Base-by-base conservation (phyloP, 2,329 filamentous ascomycete species). In the Lasiodiplodia theobromae region DNA sequence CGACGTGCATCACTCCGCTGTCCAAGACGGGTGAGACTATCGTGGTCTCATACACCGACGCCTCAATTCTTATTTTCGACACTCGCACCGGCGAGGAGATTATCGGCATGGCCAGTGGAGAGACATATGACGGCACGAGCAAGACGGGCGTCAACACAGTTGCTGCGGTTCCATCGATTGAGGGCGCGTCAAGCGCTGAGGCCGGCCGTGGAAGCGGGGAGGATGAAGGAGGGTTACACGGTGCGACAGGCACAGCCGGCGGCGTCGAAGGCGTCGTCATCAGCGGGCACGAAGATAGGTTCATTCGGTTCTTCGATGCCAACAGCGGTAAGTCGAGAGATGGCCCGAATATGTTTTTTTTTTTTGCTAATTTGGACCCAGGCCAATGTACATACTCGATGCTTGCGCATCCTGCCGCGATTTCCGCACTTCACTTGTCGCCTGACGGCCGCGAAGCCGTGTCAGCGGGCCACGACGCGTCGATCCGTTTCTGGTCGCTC, bases 381-480 rank as follows among this genome's bases (percentile, higher is more conserved):
- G 96, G 96, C 68, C 96, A 99, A 93, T 97, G 94, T 82, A 98
- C 96, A 71, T 99, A 99, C 82, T 96, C 92, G 76, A 99, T 99
- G 96, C 89, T 98, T 69, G 96, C 96, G 6, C 96, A 99, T 75
- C 94, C 96, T 0, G 92, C 94, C 3, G 91, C 96, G 68, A 97
- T 99, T 72, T 96, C 96, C 1, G 91, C 92, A 31, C 86, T 99
- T 5, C 96, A 93, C 0, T 87, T 99, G 23, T 97, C 93, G 73
- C 96, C 95, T 16, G 95, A 98, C 76, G 94, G 95, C 56, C 90
- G 91, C 69, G 96, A 99, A 83, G 90, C 97, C 12, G 95, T 99
- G 60, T 97, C 94, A 56, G 96, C 94, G 1, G 96, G 96, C 25
- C 96, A 99, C 79, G 96, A 99, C 78, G 95, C 95, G 66, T 96